Evolutionary conservation across 352 stramenopile genomes (phyloP).

Genomic region (Globisporangium carolinianum): DNA sequence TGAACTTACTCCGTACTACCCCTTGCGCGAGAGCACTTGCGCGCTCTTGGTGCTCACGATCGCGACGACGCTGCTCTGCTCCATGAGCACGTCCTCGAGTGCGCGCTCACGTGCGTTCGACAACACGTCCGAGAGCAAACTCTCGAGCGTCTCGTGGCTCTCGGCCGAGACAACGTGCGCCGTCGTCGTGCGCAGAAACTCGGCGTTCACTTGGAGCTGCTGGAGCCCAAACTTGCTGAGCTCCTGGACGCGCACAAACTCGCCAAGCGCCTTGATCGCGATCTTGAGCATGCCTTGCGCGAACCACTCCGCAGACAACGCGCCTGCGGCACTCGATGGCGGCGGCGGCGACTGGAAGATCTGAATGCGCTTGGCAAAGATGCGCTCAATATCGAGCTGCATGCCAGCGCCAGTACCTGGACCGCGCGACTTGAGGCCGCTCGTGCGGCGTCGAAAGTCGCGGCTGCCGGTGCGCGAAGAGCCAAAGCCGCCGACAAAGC

Average conservation of each 20-base stretch:
- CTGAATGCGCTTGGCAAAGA: conserved; percentile 74
- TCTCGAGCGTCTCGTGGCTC: conserved; percentile 59
- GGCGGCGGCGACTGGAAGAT: conserved; percentile 35
- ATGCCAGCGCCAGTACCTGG: conserved; percentile 36
- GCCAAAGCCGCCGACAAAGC: conserved; percentile 29
- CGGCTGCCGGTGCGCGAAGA: conserved; percentile 36
- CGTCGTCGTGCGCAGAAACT: conserved; percentile 56
- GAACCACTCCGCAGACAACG: conserved; percentile 38
- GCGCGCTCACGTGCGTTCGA: conserved; percentile 69
- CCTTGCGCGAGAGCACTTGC: conserved; percentile 53
- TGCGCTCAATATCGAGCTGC: conserved; percentile 74
- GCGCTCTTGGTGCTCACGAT: conserved; percentile 81
- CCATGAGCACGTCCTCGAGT: conserved; percentile 64
- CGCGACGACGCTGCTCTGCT: conserved; percentile 72
- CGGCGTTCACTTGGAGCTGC: conserved; percentile 75
- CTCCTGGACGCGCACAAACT: conserved; percentile 55
- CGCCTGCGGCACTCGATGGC: conserved; percentile 26
- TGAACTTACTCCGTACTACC: not conserved
- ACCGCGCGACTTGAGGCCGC: conserved; percentile 45
- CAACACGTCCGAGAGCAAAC: conserved; percentile 64
- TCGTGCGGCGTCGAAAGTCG: conserved; percentile 58
- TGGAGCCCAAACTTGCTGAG: conserved; percentile 65
- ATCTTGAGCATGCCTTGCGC: conserved; percentile 71
- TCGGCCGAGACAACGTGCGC: conserved; percentile 37
- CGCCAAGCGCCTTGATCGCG: conserved; percentile 66